Evolutionary conservation across 2,329 filamentous ascomycete genomes (phyloP).

Genomic region (Karstenula rhodostoma): DNA sequence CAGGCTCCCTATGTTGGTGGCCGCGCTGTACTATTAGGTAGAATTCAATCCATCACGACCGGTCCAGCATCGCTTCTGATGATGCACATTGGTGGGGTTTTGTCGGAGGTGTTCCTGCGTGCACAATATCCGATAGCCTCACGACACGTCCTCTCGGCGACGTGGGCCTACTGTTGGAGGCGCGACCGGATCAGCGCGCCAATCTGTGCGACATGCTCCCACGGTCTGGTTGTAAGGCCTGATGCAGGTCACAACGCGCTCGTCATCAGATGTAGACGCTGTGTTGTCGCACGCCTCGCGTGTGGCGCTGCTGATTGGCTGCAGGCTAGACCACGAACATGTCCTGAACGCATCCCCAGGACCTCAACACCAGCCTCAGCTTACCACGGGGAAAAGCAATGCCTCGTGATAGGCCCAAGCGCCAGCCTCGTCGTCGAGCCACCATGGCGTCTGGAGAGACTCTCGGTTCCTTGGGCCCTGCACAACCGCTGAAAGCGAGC

Average conservation of each 20-base stretch:
- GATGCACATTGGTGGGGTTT: not conserved
- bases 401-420: constrained; percentile 40
- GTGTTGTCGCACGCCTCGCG: constrained; percentile 41
- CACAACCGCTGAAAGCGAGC: constrained; percentile 44
- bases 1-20: constrained; percentile 21
- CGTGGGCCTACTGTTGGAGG: constrained; percentile 18
- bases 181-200: constrained; percentile 10
- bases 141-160: constrained; percentile 21
- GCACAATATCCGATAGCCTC: constrained; percentile 2
- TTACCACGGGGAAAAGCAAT: constrained; percentile 40
- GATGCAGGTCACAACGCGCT: constrained; percentile 24
- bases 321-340: constrained; percentile 23
- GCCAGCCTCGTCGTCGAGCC: constrained; percentile 16
- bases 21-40: constrained; percentile 47
- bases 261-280: constrained; percentile 33
- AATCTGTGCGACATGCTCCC: constrained; percentile 2
- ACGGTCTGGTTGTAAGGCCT: constrained; percentile 3
- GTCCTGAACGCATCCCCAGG: constrained; percentile 27
- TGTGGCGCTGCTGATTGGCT: constrained; percentile 39
- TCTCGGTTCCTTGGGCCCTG: constrained; percentile 40
- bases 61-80: constrained; percentile 18
- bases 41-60: constrained; percentile 30
- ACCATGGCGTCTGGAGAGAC: constrained; percentile 33
- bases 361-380: constrained; percentile 46
- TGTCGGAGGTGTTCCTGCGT: not conserved